These are phyloP conservation scores for Verbena officinalis DNA, from an alignment of 257 asterid species.

Conservation along the genomic window DNA sequence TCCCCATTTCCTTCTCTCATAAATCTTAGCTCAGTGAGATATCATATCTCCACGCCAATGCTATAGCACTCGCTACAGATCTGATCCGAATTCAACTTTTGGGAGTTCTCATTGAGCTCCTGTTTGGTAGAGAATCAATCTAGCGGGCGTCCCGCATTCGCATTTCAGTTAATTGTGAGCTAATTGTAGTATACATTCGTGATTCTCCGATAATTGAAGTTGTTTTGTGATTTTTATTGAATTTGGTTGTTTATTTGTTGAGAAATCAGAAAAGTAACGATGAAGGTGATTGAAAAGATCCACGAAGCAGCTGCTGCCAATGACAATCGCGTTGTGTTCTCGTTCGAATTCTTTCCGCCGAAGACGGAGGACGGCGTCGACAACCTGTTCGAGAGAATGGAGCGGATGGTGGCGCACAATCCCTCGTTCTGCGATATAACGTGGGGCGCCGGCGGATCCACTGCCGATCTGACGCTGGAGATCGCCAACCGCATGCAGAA, in stretches of 20 bases:
- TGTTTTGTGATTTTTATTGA: conserved; percentile 12
- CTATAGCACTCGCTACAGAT: conserved; percentile 27
- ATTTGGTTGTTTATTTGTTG: background rate
- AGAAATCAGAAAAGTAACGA: conserved; percentile 32
- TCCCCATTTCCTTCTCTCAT: background rate
- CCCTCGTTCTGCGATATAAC: conserved; percentile 94
- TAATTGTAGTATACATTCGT: background rate
- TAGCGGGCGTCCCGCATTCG: conserved; percentile 27
- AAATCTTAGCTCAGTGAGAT: conserved; percentile 12
- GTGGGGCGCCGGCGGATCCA: conserved; percentile 99
- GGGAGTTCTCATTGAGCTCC: conserved; percentile 6
- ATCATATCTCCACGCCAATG: background rate
- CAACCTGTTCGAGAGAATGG: conserved; percentile 94
- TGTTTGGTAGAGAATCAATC: background rate
- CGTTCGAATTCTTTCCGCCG: conserved; percentile 97
- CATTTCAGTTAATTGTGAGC: background rate
- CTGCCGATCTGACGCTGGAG: conserved; percentile 97
- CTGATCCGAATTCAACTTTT: conserved; percentile 16
- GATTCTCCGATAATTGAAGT: conserved; percentile 3
- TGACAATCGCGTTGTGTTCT: conserved; percentile 67
- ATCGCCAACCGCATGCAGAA: conserved; percentile 97
- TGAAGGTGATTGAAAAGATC: conserved; percentile 98
- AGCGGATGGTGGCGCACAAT: conserved; percentile 91
- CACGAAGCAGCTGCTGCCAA: conserved; percentile 55
- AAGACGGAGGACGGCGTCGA: conserved; percentile 98